phyloP scores from a whole-genome alignment of 345 rosid species.

The Balakata baccata region DNA sequence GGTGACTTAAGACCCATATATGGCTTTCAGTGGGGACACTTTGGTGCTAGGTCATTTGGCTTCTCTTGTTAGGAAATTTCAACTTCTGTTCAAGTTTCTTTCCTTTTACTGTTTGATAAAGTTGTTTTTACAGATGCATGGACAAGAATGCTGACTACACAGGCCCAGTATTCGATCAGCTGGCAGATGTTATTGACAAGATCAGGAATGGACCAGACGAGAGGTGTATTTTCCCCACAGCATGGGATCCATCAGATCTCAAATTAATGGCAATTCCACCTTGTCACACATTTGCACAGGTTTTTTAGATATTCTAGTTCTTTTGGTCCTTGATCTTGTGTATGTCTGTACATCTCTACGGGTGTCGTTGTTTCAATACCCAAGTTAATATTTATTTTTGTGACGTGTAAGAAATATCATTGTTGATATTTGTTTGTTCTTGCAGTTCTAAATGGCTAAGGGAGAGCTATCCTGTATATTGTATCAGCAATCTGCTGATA shows the following conservation, averaged over 20 bases:
- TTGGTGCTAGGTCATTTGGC: constrained; percentile 70
- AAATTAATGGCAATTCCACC: constrained; percentile 91
- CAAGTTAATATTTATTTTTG: too few species aligned
- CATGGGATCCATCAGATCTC: constrained; percentile 91
- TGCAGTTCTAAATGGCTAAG: constrained; percentile 74
- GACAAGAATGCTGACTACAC: constrained; percentile 81
- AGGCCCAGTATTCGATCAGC: constrained; percentile 86
- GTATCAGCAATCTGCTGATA: constrained; percentile 84
- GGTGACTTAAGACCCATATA: constrained; percentile 83
- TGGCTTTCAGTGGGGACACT: constrained; percentile 96
- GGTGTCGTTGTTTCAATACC: neutral
- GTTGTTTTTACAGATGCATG: constrained; percentile 49
- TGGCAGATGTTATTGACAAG: constrained; percentile 66
- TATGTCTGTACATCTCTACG: neutral
- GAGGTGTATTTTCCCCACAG: constrained; percentile 74
- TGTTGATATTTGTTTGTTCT: neutral
- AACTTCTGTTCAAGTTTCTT: neutral
- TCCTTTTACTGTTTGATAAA: neutral
- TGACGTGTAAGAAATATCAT: too few species aligned
- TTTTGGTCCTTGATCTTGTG: too few species aligned
- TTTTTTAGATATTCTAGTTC: constrained; percentile 5
- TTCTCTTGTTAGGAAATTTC: neutral
- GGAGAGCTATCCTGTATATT: constrained; percentile 88
- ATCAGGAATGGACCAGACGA: constrained; percentile 79
- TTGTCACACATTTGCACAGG: constrained; percentile 96